Base-by-base conservation (phyloP, 1,284 basidiomycete species). In the Pseudozyma thailandica region DNA sequence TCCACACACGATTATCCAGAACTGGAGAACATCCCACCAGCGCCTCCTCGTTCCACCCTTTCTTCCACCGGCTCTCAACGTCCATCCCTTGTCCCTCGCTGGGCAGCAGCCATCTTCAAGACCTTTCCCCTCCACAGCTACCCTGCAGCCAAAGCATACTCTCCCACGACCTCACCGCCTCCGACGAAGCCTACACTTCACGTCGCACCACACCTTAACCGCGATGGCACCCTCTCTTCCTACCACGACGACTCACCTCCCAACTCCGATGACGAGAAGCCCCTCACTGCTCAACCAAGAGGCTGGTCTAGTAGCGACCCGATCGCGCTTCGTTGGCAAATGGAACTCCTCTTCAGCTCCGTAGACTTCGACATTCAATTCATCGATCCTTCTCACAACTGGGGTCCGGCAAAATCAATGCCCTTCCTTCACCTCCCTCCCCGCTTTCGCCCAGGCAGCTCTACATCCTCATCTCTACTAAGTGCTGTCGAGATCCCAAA, bases 291-390 rank as follows among this genome's bases (percentile, higher is more conserved):
- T 7, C 43, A 27, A 16, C 39, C 57, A 3, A 12, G 20, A 10
- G 62, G 55, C 15, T 81, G 79, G 79, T 66, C 75, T 1, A 79
- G 77, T 47, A 65, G 69, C 15, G 78, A 81, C 26, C 77, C 79
- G 0, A 66, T 74, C 15, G 68, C 74, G 10, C 54, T 81, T 13
- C 62, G 73, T 6, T 79, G 77, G 78, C 79, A 81, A 45, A 72
- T 81, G 61, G 74, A 77, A 49, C 56, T 79, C 20, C 21, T 72
- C 7, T 72, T 78, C 26, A 72, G 76, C 6, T 43, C 42, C 7
- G 66, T 65, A 21, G 61, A 69, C 16, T 71, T 72, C 31, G 64
- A 75, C 2, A 66, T 68, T 21, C 56, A 55, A 23, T 70, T 71
- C 38, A 52, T 77, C 48, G 52, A 63, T 16, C 75, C 68, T 12